Evolutionary conservation across 306 rosid genomes (phyloP).

Genomic region (Acacia melanoxylon): DNA sequence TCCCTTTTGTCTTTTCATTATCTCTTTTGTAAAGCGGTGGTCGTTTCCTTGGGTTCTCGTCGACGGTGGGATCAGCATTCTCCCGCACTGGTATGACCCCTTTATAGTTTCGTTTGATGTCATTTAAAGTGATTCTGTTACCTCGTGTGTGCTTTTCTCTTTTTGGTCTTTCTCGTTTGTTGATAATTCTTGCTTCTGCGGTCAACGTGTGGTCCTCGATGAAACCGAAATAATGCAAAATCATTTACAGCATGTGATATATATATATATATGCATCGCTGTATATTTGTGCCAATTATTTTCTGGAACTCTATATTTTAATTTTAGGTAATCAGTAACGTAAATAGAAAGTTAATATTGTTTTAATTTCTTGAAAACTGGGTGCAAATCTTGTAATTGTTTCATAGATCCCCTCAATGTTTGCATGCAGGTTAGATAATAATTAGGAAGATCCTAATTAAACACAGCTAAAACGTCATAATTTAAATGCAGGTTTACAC

Average conservation of each 20-base stretch:
- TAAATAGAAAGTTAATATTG: not conserved
- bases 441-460: too few species aligned
- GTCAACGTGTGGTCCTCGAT: not conserved
- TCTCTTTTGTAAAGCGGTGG: not conserved
- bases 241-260: too few species aligned
- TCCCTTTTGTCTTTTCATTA: not conserved
- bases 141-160: not conserved
- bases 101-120: too few species aligned
- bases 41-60: not conserved
- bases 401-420: not conserved
- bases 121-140: not conserved
- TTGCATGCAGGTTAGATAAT: not conserved
- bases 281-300: too few species aligned
- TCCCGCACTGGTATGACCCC: not conserved
- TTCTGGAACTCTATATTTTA: not conserved
- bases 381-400: not conserved
- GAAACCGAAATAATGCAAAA: too few species aligned
- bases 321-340: too few species aligned
- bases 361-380: not conserved
- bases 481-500: too few species aligned
- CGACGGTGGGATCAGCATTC: not conserved
- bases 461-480: too few species aligned
- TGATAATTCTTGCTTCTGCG: not conserved
- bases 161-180: not conserved
- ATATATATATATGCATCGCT: not conserved